Evolutionary conservation across 2,329 filamentous ascomycete species (phyloP), one percentile per base, ranked within the genome.

Genomic region (Trichoderma atrobrunneum): DNA sequence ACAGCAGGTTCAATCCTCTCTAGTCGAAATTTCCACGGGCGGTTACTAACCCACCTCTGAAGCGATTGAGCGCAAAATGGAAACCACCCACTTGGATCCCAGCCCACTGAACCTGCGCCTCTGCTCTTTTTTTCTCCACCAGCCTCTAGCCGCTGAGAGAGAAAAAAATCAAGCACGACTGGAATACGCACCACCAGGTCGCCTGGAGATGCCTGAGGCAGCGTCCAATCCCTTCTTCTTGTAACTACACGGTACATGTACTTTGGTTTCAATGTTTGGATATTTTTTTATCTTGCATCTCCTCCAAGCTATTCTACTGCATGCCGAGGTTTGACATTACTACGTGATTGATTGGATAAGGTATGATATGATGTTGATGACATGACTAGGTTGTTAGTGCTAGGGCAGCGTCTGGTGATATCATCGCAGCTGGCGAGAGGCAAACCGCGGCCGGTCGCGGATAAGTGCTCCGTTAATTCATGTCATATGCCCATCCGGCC

Each of bases 1-100:
- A 72, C 48, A 57, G 43, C 36, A 54, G 67, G 57, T 54, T 70
- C 39, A 61, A 61, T 60, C 66, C 57, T 69, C 34, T 21, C 54
- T 69, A 69, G 66, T 74, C 65, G 77, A 79, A 78, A 78, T 79
- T 79, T 79, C 76, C 77, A 77, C 66, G 26, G 26, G 63, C 64
- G 66, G 60, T 71, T 72, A 72, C 66, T 72, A 72, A 72, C 59
- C 61, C 61, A 51, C 61, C 61, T 64, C 57, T 36, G 8, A 36
- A 67, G 18, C 21, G 14, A 60, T 30, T 34, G 11, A 12, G 43
- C 21, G 12, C 36, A 68, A 43, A 68, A 32, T 32, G 30, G 30
- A 48, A 68, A 59, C n/a, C 63, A 56, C 63, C 63, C 66, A 61
- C 56, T 48, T 65, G 16, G 18, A 43, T 34, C 32, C 48, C n/a